A percentile compares a stretch with the other conserved stretches of the same genome.
Conservation (phyloP, 1,139 yeast genomes). For the Sugiyamaella neomexicana region DNA sequence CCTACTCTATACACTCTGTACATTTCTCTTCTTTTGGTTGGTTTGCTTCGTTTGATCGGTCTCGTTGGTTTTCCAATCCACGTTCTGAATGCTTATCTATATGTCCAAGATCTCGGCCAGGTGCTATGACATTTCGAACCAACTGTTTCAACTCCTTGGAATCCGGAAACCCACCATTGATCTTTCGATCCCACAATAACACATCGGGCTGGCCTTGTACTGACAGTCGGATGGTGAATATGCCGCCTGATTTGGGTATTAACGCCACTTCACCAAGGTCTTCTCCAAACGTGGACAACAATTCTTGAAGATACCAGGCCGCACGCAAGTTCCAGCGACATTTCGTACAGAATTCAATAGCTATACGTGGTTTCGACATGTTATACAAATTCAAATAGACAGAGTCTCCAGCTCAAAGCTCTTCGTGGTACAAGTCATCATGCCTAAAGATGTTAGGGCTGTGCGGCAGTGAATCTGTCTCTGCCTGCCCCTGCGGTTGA, state of each 20-base stretch:
- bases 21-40: neutral
- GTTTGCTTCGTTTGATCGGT: neutral
- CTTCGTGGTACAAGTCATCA: too few species aligned
- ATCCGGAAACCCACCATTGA: slow-evolving; percentile 53
- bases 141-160: slow-evolving; percentile 58
- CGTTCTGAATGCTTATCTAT: slow-evolving; percentile 36
- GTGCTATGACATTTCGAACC: slow-evolving; percentile 52
- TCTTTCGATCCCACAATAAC: slow-evolving; percentile 56
- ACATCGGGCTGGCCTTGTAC: slow-evolving; percentile 23
- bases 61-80: neutral
- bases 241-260: slow-evolving; percentile 55
- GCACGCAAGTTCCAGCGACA: slow-evolving; percentile 71
- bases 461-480: neutral
- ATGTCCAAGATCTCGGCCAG: slow-evolving; percentile 51
- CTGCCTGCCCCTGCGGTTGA: neutral
- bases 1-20: slow-evolving; percentile 4
- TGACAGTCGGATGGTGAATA: slow-evolving; percentile 46
- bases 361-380: slow-evolving; percentile 46
- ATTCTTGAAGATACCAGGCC: slow-evolving; percentile 65
- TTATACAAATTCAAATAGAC: too few species aligned
- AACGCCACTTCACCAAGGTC: slow-evolving; percentile 55
- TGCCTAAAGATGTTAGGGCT: neutral
- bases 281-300: slow-evolving; percentile 57
- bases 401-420: too few species aligned
- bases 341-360: slow-evolving; percentile 57